Evolutionary conservation across 441 rosid species (phyloP).

Genomic region (Euphorbia corollata): DNA sequence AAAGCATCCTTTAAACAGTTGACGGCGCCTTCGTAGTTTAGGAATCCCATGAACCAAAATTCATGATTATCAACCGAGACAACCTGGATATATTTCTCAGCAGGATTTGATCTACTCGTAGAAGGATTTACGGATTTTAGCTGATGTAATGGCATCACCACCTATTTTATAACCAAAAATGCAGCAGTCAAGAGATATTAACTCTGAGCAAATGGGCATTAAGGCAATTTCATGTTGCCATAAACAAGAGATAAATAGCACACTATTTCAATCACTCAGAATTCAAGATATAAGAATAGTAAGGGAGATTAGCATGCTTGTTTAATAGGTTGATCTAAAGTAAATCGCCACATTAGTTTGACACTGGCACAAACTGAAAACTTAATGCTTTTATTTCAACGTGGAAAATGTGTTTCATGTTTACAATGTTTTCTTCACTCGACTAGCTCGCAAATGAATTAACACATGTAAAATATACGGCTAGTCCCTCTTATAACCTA

Average conservation of each 20-base stretch:
- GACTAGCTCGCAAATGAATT: neutral
- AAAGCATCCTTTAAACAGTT: slow-evolving; percentile 43
- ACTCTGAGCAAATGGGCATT: neutral
- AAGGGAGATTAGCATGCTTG: neutral
- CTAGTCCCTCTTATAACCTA: no score
- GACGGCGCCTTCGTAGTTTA: slow-evolving; percentile 64
- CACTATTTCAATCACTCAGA: neutral
- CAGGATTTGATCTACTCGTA: slow-evolving; percentile 48
- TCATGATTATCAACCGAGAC: slow-evolving; percentile 73
- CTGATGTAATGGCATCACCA: slow-evolving; percentile 75
- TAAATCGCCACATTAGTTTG: neutral
- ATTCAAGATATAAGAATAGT: neutral
- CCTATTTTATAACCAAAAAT: slow-evolving; percentile 33
- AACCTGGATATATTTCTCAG: slow-evolving; percentile 81
- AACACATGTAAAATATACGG: neutral
- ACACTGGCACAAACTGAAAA: neutral
- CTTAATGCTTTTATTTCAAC: neutral
- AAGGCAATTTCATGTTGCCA: neutral
- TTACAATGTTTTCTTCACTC: no score
- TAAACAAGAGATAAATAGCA: neutral
- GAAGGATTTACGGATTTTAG: slow-evolving; percentile 73
- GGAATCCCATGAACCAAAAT: slow-evolving; percentile 95
- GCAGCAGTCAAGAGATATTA: neutral
- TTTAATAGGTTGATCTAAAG: no score
- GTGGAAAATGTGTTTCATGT: neutral